These are phyloP conservation scores for Stygiomarasmius scandens DNA, from an alignment of 1,284 basidiomycete genomes.

Conservation along the genomic window DNA sequence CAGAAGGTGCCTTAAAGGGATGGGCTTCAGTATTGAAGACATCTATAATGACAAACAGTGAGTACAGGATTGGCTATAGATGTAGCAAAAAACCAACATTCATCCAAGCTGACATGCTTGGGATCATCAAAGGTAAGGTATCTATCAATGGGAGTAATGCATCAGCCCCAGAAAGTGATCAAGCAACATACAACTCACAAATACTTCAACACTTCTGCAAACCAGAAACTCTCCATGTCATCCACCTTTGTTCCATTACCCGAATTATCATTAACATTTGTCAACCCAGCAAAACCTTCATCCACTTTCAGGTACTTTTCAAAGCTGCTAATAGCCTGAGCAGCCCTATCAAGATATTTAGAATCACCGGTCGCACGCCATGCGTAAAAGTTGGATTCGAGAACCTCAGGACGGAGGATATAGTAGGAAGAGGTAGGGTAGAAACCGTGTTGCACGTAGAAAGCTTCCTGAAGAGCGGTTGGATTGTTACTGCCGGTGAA, in stretches of 20 bases:
- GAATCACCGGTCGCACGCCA: constrained; percentile 51
- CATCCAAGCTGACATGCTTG: constrained; percentile 45
- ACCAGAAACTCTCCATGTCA: constrained; percentile 57
- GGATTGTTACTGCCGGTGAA: constrained; percentile 45
- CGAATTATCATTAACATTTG: constrained; percentile 41
- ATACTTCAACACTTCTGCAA: constrained; percentile 58
- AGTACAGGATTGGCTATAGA: neutral
- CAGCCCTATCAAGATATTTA: constrained; percentile 35
- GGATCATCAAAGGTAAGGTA: constrained; percentile 59
- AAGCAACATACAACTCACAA: too few species aligned
- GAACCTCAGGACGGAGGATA: constrained; percentile 53
- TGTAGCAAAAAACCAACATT: constrained; percentile 40
- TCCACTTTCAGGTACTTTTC: constrained; percentile 37
- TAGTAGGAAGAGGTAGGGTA: constrained; percentile 41
- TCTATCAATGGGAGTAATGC: constrained; percentile 20
- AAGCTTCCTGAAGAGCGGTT: constrained; percentile 28
- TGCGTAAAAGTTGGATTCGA: constrained; percentile 63
- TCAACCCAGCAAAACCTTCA: constrained; percentile 42
- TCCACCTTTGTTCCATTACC: constrained; percentile 37
- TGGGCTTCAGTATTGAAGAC: constrained; percentile 62
- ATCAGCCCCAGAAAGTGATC: too few species aligned
- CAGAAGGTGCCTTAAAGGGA: constrained; percentile 44
- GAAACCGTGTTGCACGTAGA: constrained; percentile 52
- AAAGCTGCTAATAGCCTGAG: constrained; percentile 28
- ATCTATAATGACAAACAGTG: constrained; percentile 23